Evolutionary conservation across 2,329 filamentous ascomycete species (phyloP), one percentile per base, ranked within the genome.

Genomic region (Diaporthe citriasiana): DNA sequence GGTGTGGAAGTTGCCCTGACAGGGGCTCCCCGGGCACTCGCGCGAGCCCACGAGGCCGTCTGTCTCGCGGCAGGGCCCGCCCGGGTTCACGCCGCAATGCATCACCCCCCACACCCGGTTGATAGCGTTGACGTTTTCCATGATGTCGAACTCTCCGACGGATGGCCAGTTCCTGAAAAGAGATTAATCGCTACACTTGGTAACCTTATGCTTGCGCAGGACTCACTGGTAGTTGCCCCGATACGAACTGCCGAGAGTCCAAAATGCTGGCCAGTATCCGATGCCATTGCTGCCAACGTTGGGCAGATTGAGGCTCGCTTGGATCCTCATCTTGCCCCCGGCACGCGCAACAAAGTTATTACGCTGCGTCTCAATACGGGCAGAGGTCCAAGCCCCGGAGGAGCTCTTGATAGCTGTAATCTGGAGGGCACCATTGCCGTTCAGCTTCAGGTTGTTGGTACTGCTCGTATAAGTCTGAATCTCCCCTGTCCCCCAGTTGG

Each of bases 251-350:
- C 88, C 87, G 12, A 89, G 82, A 27, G 87, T 81, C 88, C 88
- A 90, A 77, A 89, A 89, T 0, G 88, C 88, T 0, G 88, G 88
- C 88, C 88, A 90, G 33, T 89, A 82, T 33, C 85, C 83, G 50
- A 90, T 80, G 19, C 79, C 79, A 4, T 51, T 66, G 30, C 45
- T 51, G 13, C 63, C 63, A 19, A 66, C 63, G 19, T 66, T 66
- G 30, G 63, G 63, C 22, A 66, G 45, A 22, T 66, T 66, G 45
- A 66, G 63, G 30, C 63, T 66, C 22, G 85, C 83, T 73, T 88
- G 84, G 40, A 85, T 80, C 38, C 83, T 79, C n/a, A 86, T 87
- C 68, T 85, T 79, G 70, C 82, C 82, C 70, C 87, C 86, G 1
- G 81, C 76, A 2, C 75, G 66, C 10, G 76, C 76, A 38, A 70